Evolutionary conservation across 208 protist genomes (phyloP), one percentile per base, ranked within the genome.

Genomic region (Strigomonas oncopelti): DNA sequence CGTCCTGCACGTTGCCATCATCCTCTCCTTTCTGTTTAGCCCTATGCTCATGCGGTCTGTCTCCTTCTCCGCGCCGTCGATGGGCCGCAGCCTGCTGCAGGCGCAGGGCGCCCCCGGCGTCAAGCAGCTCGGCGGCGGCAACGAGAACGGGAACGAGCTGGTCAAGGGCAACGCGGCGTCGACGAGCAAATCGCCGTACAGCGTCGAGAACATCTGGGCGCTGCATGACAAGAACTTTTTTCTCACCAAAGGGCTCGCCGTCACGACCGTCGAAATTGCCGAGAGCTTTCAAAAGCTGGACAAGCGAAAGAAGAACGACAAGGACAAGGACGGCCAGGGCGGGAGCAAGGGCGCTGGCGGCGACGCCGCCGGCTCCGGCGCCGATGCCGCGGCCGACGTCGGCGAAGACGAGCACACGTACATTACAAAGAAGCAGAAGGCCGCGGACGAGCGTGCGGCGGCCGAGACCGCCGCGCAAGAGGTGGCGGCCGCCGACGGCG

Each of bases 171-270:
- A 46, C 9, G 11, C 4, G 13, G 11, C 53, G 13, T 9, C 22
- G 7, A 36, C 45, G 4, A 22, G 18, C 22, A 48, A 25, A 13
- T 45, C 38, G 8, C 28, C 46, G 11, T 55, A 42, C n/a, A 14
- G 8, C 9, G 67, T 80, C 13, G 80, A 80, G 66, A 80, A 68
- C 48, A 29, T 85, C 14, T 85, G 76, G 73, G 65, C 76, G 8
- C 78, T 85, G 25, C 80, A 85, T 61, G 76, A 85, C 65, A 63
- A 69, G 3, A 1, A 77, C 42, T 85, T 85, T 63, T 85, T 85
- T 34, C 70, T 81, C 5, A 72, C 76, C 28, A 57, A 46, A 18
- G 76, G 70, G 36, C 69, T 78, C 36, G 59, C 71, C 48, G 76
- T 85, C 46, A 65, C 69, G 27, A 60, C 61, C 53, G 67, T 69